Evolutionary conservation across 2,329 filamentous ascomycete species (phyloP), one percentile per base, ranked within the genome.

Genomic region (Mycosphaerella sp.): DNA sequence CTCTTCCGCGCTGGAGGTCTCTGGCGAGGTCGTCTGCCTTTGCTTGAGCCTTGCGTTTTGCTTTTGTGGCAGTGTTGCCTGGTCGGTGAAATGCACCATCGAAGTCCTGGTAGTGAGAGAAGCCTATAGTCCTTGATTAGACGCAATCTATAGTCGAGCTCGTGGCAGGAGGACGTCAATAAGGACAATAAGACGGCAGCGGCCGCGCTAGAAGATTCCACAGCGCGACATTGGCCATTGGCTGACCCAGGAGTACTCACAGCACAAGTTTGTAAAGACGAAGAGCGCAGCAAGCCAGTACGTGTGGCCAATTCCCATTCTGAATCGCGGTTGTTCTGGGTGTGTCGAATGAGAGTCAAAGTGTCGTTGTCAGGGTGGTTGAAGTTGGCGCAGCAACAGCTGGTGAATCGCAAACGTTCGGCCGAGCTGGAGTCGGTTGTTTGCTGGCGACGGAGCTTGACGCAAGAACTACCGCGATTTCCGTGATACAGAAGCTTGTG

Each of bases 61-160:
- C 59, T 55, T 55, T 52, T 34, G 49, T 51, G 21, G 41, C 42
- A 47, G 48, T 57, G 46, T 62, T 64, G 26, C 56, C 57, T 29
- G 54, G 54, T 38, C 59, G 58, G 54, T 62, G 59, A 12, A 60
- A 60, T 31, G 50, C 51, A 31, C 59, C 60, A 40, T 63, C 59
- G 21, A 60, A 64, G 10, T 53, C 43, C 26, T 61, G 41, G 55
- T 64, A 66, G 55, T 67, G 63, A 11, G 62, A 59, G 44, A 49
- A 43, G 53, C 48, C 48, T 51, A 32, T 12, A 29, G 36, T 5
- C n/a, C 29, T 6, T 32, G 10, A 29, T 49, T 38, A 49, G 47
- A 9, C 38, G 39, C 5, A 29, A 6, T 29, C 6, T 11, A 14
- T 14, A 32, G 3, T 26, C 14, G 34, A 38, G 5, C 17, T 26